Percentiles rank a stretch among this genome's conserved stretches.
Evolutionary conservation across 73 alveolate species (phyloP).

Genomic region (Uronychia binucleata): DNA sequence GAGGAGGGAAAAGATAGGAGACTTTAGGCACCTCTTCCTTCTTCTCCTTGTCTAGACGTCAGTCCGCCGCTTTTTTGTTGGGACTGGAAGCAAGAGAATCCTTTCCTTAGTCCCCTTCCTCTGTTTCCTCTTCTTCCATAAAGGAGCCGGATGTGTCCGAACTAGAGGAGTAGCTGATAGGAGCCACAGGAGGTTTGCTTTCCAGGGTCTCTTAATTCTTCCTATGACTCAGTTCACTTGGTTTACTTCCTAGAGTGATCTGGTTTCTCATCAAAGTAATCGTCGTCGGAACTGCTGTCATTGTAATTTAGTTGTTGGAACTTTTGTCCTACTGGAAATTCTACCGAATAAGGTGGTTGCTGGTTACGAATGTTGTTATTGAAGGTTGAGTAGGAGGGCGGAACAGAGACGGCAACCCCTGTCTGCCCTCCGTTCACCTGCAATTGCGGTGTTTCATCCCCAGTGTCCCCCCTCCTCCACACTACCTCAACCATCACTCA

Average conservation of each 20-base stretch:
- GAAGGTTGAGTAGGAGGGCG: not conserved
- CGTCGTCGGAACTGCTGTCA: not conserved
- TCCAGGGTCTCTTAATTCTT: not conserved
- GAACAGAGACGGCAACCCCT: too few relatives aligned
- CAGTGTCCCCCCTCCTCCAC: too few relatives aligned
- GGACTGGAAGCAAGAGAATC: not conserved
- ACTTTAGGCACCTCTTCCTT: not conserved
- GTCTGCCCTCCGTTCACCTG: too few relatives aligned
- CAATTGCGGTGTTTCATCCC: too few relatives aligned
- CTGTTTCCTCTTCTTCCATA: not conserved
- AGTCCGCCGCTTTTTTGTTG: not conserved
- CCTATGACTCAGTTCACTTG: not conserved
- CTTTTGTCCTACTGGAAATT: not conserved
- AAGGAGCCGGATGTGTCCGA: not conserved
- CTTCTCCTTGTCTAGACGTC: not conserved
- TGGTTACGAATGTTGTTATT: not conserved
- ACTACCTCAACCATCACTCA: too few relatives aligned
- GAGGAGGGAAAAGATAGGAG: not conserved
- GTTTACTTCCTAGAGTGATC: not conserved
- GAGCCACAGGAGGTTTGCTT: not conserved
- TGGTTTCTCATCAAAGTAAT: not conserved
- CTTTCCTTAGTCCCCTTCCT: not conserved
- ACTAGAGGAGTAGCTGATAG: not conserved
- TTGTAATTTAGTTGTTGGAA: not conserved
- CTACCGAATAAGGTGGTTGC: not conserved